Evolutionary conservation across 1,139 yeast genomes (phyloP).

Genomic region (Taiozyma sp.): DNA sequence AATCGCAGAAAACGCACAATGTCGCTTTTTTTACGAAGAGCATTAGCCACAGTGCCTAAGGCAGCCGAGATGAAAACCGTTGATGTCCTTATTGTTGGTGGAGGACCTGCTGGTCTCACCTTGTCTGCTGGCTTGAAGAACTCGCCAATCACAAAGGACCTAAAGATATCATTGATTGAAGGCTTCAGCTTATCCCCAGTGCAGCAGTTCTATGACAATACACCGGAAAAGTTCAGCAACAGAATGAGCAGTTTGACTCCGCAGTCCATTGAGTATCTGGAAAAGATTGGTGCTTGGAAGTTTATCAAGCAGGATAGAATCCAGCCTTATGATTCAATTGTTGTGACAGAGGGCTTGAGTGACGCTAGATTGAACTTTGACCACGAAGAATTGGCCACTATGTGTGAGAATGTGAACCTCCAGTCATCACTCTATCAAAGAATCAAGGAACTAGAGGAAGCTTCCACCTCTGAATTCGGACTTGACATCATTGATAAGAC

Average conservation of each 20-base stretch:
- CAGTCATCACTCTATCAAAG: constrained; percentile 64
- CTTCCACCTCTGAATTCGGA: constrained; percentile 23
- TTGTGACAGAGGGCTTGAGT: constrained; percentile 82
- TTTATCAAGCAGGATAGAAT: constrained; percentile 64
- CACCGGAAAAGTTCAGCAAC: constrained; percentile 65
- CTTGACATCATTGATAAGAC: constrained; percentile 58
- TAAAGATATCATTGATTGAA: constrained; percentile 70
- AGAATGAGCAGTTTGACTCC: constrained; percentile 88
- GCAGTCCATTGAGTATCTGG: constrained; percentile 61
- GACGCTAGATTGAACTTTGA: constrained; percentile 72
- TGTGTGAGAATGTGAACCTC: constrained; percentile 85
- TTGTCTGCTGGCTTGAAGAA: constrained; percentile 72
- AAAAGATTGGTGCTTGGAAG: constrained; percentile 73
- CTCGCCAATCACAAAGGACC: constrained; percentile 55
- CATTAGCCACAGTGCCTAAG: constrained; percentile 26
- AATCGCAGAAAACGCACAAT: constrained; percentile 1
- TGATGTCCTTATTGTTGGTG: constrained; percentile 90
- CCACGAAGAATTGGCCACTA: constrained; percentile 61
- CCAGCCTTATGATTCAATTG: constrained; percentile 74
- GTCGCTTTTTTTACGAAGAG: constrained; percentile 24
- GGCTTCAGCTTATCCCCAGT: constrained; percentile 57
- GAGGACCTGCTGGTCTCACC: constrained; percentile 96
- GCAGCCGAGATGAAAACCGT: constrained; percentile 14
- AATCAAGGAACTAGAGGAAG: constrained; percentile 39
- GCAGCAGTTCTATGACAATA: constrained; percentile 43